Base-by-base conservation (phyloP, 148 eudicot species). In the Nepenthes mirabilis region DNA sequence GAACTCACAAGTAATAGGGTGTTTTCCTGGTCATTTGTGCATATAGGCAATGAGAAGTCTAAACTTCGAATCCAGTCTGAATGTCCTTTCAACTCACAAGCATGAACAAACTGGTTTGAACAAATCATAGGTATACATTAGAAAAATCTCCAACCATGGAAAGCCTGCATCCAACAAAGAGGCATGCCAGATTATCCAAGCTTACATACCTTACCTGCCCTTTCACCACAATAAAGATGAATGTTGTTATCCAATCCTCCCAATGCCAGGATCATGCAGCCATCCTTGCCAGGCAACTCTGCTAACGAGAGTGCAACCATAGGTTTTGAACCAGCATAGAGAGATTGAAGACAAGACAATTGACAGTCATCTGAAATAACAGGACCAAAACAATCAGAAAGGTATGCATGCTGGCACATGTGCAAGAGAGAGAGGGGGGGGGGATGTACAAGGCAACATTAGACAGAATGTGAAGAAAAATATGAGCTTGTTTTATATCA, bases 1-100 rank as follows among this genome's bases (percentile, higher is more conserved):
- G 96, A 91, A 71, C 94, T 85, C 65, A 84, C 98, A 49, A 91
- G 84, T 23, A 88, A 70, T 74, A 85, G 66, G 72, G 57, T 76
- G 34, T 68, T 61, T 36, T 62, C 56, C 65, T 78, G 81, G 40
- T 74, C 91, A 57, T 70, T 74, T 59, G 72, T 58, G 56, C 67
- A 60, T 64, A 85, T 50, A n/a, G 98, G 94, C 58, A 91, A 66
- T 50, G 98, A 91, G 79, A 91, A 86, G 59, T 91, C 98, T 68
- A 91, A 76, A 71, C 93, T 81, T 61, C 96, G 70, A 49, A 91
- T 85, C 98, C 98, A 91, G 75, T 91, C 98, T 58, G 90, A 83
- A 76, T 91, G 98, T 63, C 90, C 96, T 80, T 88, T 88, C 63
- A 91, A 65, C 72, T 85, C 94, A 80, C 98, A 91, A 51, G 94